Conservation (phyloP, 1,284 basidiomycete genomes). For the Papiliotrema fonsecae region DNA sequence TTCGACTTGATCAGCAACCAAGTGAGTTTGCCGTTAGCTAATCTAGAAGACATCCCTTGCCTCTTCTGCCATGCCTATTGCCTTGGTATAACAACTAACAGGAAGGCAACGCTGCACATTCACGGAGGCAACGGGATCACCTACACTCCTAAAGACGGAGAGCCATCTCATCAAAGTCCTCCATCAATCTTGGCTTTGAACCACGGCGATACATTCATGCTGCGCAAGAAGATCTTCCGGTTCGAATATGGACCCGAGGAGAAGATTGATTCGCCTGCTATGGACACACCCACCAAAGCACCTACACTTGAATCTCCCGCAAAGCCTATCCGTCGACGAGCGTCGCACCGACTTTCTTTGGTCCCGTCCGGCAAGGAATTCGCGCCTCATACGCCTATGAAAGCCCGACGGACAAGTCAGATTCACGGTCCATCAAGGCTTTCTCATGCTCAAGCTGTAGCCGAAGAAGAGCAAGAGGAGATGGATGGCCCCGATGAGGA, state of each 20-base stretch:
- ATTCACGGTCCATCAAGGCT: slow-evolving; percentile 3
- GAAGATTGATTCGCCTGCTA: background rate
- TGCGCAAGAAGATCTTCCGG: slow-evolving; percentile 42
- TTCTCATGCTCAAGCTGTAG: background rate
- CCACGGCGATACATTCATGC: slow-evolving; percentile 35
- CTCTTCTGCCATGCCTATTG: too few species aligned
- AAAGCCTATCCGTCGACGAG: slow-evolving; percentile 13
- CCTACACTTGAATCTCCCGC: slow-evolving; percentile 2
- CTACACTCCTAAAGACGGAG: slow-evolving; percentile 14
- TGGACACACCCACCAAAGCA: slow-evolving; percentile 1
- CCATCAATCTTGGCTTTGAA: slow-evolving; percentile 21
- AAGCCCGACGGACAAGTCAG: slow-evolving; percentile 14
- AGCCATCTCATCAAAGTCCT: slow-evolving; percentile 14
- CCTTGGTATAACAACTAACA: background rate
- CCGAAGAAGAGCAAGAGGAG: slow-evolving; percentile 11
- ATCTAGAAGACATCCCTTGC: background rate
- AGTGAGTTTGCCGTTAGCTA: slow-evolving; percentile 17
- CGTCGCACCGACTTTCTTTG: slow-evolving; percentile 36
- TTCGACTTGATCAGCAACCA: slow-evolving; percentile 35
- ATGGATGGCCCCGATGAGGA: slow-evolving; percentile 10
- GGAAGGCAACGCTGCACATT: slow-evolving; percentile 35
- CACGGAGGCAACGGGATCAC: slow-evolving; percentile 35
- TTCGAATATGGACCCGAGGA: slow-evolving; percentile 34
- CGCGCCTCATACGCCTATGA: slow-evolving; percentile 27
- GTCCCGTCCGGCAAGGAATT: slow-evolving; percentile 39